Percentiles rank a stretch among this genome's conserved stretches.
phyloP scores from a whole-genome alignment of 2,329 filamentous ascomycete species.

The Fusarium ambrosium region DNA sequence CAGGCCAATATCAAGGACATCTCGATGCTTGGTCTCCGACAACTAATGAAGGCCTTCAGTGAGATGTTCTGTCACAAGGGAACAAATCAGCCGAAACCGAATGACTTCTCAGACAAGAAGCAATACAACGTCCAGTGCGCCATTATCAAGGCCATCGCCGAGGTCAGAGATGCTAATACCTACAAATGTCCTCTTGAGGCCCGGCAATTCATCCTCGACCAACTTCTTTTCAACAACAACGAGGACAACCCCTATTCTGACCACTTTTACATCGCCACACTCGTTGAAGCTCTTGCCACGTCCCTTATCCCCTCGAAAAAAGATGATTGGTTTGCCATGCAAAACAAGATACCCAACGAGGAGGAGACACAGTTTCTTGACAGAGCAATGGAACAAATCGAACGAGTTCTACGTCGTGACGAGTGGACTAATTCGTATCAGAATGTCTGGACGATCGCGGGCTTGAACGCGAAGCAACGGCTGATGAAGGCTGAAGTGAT shows the following conservation, averaged over 20 bases:
- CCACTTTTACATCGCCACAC: slow-evolving; percentile 85
- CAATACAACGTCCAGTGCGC: slow-evolving; percentile 87
- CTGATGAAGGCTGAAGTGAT: slow-evolving; percentile 76
- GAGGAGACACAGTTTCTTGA: slow-evolving; percentile 65
- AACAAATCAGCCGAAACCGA: slow-evolving; percentile 84
- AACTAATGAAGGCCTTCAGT: slow-evolving; percentile 88
- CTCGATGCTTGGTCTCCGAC: slow-evolving; percentile 83
- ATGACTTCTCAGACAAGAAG: slow-evolving; percentile 90
- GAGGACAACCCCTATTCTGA: slow-evolving; percentile 90
- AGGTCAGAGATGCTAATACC: slow-evolving; percentile 76
- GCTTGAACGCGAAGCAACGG: slow-evolving; percentile 70
- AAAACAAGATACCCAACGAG: slow-evolving; percentile 60
- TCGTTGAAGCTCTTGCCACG: slow-evolving; percentile 75
- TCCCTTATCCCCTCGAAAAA: slow-evolving; percentile 67
- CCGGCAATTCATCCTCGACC: slow-evolving; percentile 87
- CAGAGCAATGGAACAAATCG: slow-evolving; percentile 72
- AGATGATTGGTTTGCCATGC: slow-evolving; percentile 60
- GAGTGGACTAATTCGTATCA: slow-evolving; percentile 78
- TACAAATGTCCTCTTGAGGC: slow-evolving; percentile 84
- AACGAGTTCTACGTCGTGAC: slow-evolving; percentile 75
- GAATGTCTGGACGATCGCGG: slow-evolving; percentile 75
- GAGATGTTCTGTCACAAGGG: slow-evolving; percentile 88
- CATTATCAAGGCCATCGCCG: slow-evolving; percentile 84
- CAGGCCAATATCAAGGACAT: slow-evolving; percentile 77
- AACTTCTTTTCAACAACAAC: slow-evolving; percentile 95